phyloP scores from a whole-genome alignment of 2,329 filamentous ascomycete species.

The Neophaeococcomyces mojaviensis region DNA sequence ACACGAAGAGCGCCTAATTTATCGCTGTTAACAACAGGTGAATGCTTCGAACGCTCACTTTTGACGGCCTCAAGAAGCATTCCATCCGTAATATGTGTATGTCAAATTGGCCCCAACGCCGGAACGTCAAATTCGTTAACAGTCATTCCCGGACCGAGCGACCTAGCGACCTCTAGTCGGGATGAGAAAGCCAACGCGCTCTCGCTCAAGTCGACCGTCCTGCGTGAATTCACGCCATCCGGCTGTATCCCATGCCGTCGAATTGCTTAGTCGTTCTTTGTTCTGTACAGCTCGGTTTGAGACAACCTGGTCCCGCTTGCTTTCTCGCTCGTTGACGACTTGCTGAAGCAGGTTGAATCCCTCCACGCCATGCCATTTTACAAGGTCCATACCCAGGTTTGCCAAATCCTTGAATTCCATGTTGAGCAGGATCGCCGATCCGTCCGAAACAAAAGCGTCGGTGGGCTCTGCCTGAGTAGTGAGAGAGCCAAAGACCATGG shows the following conservation, averaged over 20 bases:
- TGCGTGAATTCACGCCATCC: slow-evolving; percentile 17
- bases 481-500: slow-evolving; percentile 24
- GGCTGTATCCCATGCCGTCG: slow-evolving; percentile 18
- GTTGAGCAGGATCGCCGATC: slow-evolving; percentile 21
- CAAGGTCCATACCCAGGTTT: slow-evolving; percentile 11
- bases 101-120: no score
- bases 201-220: slow-evolving; percentile 12
- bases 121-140: no score
- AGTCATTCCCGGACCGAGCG: no score
- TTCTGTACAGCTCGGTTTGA: slow-evolving; percentile 12
- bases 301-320: slow-evolving; percentile 14
- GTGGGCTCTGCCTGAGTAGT: slow-evolving; percentile 13
- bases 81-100: neutral
- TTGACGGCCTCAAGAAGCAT: neutral
- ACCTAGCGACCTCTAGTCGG: slow-evolving; percentile 6
- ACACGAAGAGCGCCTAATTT: neutral
- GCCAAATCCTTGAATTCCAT: slow-evolving; percentile 19
- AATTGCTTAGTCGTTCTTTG: slow-evolving; percentile 17
- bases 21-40: neutral
- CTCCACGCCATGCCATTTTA: neutral
- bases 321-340: slow-evolving; percentile 18
- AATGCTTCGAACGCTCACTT: slow-evolving; percentile 7
- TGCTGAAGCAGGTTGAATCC: slow-evolving; percentile 14
- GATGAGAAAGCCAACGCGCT: slow-evolving; percentile 20
- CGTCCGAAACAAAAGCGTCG: slow-evolving; percentile 8